Conservation (phyloP, 2,329 filamentous ascomycete species). For the Volutella citrinella region DNA sequence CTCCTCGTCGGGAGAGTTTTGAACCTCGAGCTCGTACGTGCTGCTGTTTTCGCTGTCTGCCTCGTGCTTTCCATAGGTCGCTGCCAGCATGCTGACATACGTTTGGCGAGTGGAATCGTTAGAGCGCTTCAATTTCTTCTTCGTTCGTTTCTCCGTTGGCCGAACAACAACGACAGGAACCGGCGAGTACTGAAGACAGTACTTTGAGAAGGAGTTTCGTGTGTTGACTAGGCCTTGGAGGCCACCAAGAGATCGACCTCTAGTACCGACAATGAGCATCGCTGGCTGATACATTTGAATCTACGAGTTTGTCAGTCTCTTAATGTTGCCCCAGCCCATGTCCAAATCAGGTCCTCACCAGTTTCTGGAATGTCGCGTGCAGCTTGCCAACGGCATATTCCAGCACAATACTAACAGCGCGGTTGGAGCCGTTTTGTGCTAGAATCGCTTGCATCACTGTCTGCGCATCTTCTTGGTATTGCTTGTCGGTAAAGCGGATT, state of each 20-base stretch:
- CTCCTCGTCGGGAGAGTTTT: slow-evolving; percentile 58
- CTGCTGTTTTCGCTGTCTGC: slow-evolving; percentile 53
- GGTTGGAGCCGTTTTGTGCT: slow-evolving; percentile 72
- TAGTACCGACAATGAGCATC: slow-evolving; percentile 86
- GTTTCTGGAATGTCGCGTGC: slow-evolving; percentile 83
- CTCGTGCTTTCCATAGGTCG: slow-evolving; percentile 55
- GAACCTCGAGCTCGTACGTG: slow-evolving; percentile 52
- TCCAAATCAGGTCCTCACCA: slow-evolving; percentile 60
- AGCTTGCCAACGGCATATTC: slow-evolving; percentile 89
- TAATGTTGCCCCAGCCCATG: too few species aligned
- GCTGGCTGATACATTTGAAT: slow-evolving; percentile 90
- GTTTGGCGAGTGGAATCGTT: slow-evolving; percentile 73
- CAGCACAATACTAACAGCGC: slow-evolving; percentile 79
- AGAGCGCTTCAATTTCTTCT: slow-evolving; percentile 83
- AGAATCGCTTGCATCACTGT: slow-evolving; percentile 73
- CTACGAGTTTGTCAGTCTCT: slow-evolving; percentile 40
- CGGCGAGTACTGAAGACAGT: slow-evolving; percentile 89
- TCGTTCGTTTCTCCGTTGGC: slow-evolving; percentile 80
- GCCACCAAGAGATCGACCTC: slow-evolving; percentile 78
- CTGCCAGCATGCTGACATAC: slow-evolving; percentile 74
- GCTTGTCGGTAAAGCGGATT: slow-evolving; percentile 63
- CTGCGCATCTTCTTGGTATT: slow-evolving; percentile 74
- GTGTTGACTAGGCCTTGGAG: slow-evolving; percentile 80
- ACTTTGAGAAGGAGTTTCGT: slow-evolving; percentile 84
- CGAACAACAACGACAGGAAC: slow-evolving; percentile 91